phyloP scores from a whole-genome alignment of 73 alveolate species.

The Effrenium voratum region DNA sequence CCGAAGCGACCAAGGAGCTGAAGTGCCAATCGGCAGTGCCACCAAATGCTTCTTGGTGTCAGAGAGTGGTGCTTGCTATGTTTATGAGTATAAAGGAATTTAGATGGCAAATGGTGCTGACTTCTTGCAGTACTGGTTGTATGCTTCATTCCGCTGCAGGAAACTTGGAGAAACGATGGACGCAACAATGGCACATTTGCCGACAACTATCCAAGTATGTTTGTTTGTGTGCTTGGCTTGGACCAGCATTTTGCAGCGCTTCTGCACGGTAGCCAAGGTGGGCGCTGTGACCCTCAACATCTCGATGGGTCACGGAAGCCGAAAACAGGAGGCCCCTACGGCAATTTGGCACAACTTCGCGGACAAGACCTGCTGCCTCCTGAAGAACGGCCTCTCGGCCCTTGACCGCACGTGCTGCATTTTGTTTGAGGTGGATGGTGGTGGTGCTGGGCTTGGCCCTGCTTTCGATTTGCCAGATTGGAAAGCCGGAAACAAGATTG shows the following conservation, averaged over 20 bases:
- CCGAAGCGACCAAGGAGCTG: constrained; percentile 8
- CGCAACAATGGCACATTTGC: too few species aligned
- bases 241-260: background rate
- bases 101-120: background rate
- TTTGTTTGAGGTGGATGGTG: too few species aligned
- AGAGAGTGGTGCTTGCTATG: too few species aligned
- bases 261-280: background rate
- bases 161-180: too few species aligned
- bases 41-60: background rate
- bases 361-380: constrained; percentile 81
- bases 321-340: background rate
- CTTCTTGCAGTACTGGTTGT: background rate
- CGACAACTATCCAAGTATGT: too few species aligned
- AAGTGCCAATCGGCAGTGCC: constrained; percentile 55
- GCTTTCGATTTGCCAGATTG: too few species aligned
- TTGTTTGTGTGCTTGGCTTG: background rate
- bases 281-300: background rate
- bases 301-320: constrained; percentile 19
- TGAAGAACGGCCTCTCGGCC: constrained; percentile 28
- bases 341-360: constrained; percentile 66
- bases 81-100: background rate
- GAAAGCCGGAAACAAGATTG: too few species aligned
- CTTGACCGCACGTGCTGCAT: too few species aligned
- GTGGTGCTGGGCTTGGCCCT: too few species aligned
- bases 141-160: background rate